Conservation (phyloP, 2,329 filamentous ascomycete species). For the Penicillium brevicompactum region DNA sequence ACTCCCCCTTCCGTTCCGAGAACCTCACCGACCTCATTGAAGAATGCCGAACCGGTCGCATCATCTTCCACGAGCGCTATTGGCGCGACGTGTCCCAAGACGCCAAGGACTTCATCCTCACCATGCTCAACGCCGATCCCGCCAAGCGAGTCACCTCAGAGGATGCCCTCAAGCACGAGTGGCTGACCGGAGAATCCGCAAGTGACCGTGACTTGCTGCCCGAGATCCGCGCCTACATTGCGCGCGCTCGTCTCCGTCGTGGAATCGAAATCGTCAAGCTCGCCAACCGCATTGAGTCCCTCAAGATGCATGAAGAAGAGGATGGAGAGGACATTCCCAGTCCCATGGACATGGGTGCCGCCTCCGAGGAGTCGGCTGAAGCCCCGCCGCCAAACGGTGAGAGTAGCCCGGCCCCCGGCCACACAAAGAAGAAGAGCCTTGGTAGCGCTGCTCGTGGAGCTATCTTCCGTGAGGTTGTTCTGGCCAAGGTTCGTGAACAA, state of each 20-base stretch:
- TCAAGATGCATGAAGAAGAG: slow-evolving; percentile 91
- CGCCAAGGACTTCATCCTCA: slow-evolving; percentile 90
- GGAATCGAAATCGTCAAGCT: slow-evolving; percentile 97
- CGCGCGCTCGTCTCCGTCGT: slow-evolving; percentile 84
- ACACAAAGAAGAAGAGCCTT: slow-evolving; percentile 54
- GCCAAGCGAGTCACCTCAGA: slow-evolving; percentile 75
- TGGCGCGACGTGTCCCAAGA: slow-evolving; percentile 97
- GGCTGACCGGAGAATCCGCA: slow-evolving; percentile 89
- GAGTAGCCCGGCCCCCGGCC: slow-evolving; percentile 16
- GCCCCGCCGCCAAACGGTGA: slow-evolving; percentile 23
- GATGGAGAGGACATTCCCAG: slow-evolving; percentile 71
- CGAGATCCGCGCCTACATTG: slow-evolving; percentile 92
- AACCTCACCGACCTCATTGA: slow-evolving; percentile 91
- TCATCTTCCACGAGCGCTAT: slow-evolving; percentile 96
- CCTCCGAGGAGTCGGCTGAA: slow-evolving; percentile 49
- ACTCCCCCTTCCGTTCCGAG: slow-evolving; percentile 96
- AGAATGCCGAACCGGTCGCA: slow-evolving; percentile 79
- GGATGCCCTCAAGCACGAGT: slow-evolving; percentile 78
- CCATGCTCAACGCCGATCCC: slow-evolving; percentile 76
- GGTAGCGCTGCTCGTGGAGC: slow-evolving; percentile 64
- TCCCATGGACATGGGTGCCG: slow-evolving; percentile 59
- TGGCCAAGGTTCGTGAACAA: slow-evolving; percentile 90
- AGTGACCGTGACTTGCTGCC: slow-evolving; percentile 96
- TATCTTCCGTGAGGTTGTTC: slow-evolving; percentile 91
- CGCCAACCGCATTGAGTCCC: slow-evolving; percentile 88